Evolutionary conservation across 495 filamentous ascomycete species (phyloP).

Genomic region (Xylaria scruposa): DNA sequence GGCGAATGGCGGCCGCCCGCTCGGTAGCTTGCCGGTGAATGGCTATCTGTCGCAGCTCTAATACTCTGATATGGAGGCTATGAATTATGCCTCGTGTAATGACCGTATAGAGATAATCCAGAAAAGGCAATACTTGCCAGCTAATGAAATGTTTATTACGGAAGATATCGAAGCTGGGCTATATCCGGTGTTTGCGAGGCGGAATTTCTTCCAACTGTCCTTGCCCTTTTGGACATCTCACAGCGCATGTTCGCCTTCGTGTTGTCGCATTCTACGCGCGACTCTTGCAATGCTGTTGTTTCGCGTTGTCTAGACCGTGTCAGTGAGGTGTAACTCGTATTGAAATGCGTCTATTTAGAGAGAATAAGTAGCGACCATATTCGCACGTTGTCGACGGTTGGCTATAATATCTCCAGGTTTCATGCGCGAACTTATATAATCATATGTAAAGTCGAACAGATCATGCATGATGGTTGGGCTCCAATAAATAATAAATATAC

Average conservation of each 20-base stretch:
- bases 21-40: background rate
- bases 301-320: background rate
- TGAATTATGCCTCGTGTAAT: background rate
- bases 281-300: slow-evolving; percentile 8
- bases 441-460: background rate
- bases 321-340: background rate
- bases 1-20: background rate
- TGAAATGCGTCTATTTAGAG: background rate
- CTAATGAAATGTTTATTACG: slow-evolving; percentile 17
- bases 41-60: background rate
- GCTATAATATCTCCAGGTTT: background rate
- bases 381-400: slow-evolving; percentile 11
- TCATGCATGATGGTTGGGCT: slow-evolving; percentile 3
- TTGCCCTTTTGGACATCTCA: background rate
- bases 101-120: slow-evolving; percentile 2
- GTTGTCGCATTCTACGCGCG: background rate
- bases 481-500: background rate
- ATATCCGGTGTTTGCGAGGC: background rate
- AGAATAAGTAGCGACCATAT: background rate
- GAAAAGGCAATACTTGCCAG: background rate
- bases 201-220: background rate
- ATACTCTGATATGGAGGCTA: background rate
- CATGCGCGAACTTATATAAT: slow-evolving; percentile 10
- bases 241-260: background rate
- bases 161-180: background rate